Evolutionary conservation across 2,329 filamentous ascomycete genomes (phyloP), one percentile per base, ranked within the genome.

Genomic region (Mycosphaerella arachidis): DNA sequence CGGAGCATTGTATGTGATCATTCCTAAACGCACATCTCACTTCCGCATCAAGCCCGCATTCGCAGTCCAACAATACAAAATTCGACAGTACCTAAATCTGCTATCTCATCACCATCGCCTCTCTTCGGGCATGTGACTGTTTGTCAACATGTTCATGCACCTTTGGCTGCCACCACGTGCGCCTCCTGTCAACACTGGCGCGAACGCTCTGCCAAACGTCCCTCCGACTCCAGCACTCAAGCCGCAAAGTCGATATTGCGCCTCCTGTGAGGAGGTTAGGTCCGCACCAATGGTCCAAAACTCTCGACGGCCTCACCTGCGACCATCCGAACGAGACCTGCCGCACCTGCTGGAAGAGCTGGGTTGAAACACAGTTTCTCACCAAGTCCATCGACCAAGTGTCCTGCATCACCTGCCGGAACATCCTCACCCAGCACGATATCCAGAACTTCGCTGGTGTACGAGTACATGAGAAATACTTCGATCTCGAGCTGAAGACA

Each of bases 331-430:
- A 54, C 30, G 45, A 63, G 24, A 62, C 53, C 6, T 68, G 66
- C 43, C 24, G 48, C 12, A 20, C 43, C 3, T 68, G 66, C 59
- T 69, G 63, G 63, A n/a, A 61, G 1, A 31, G 56, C 10, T 65
- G 67, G 54, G 43, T 69, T 6, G n/a, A 65, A 52, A 43, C 67
- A 13, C 48, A 59, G 5, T 10, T 24, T 6, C 18, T 51, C 40
- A 12, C n/a, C n/a, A n/a, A n/a, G n/a, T n/a, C n/a, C n/a, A n/a
- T n/a, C n/a, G 53, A 61, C 30, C 33, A 40, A 6, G 52, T 68
- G 18, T n/a, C 10, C 4, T 69, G 68, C 43, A 55, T 59, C n/a
- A 60, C 66, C 29, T 70, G 67, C 57, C 10, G 3, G 5, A 57
- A 56, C 13, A 13, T 31, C 3, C 61, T 69, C 16, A 52, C 45